Evolutionary conservation across 1,284 basidiomycete species (phyloP).

Genomic region (Xanthoconium separans): DNA sequence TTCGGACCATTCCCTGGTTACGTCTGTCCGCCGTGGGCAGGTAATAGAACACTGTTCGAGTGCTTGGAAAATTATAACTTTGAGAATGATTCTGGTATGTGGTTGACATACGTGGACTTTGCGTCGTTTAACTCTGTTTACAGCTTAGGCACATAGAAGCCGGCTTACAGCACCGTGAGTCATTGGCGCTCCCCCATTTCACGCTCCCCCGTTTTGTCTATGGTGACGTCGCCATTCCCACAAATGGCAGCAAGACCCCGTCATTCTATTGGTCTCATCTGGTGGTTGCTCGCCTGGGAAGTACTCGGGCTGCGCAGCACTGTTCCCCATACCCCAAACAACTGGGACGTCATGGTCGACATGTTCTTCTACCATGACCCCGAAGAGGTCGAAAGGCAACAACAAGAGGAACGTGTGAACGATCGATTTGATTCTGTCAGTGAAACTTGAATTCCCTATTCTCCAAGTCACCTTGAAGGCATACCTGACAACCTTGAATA

Average conservation of each 20-base stretch:
- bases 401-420: slow-evolving; percentile 65
- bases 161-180: slow-evolving; percentile 26
- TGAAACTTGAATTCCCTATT: no score
- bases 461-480: no score
- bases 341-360: slow-evolving; percentile 98
- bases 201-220: no score
- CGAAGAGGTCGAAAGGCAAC: slow-evolving; percentile 97
- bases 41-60: slow-evolving; percentile 44
- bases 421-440: no score
- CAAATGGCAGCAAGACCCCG: slow-evolving; percentile 99
- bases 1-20: slow-evolving; percentile 44
- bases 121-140: background rate
- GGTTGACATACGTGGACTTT: background rate
- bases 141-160: slow-evolving; percentile 24
- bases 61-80: slow-evolving; percentile 32
- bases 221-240: slow-evolving; percentile 98
- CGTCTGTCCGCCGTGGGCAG: slow-evolving; percentile 50
- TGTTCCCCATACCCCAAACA: slow-evolving; percentile 85
- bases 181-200: background rate
- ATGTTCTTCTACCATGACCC: slow-evolving; percentile 99
- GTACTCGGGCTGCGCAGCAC: slow-evolving; percentile 94
- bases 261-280: slow-evolving; percentile 96
- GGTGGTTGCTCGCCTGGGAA: slow-evolving; percentile 99
- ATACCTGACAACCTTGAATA: no score
- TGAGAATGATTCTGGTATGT: slow-evolving; percentile 23